These are phyloP conservation scores for Teunomyces lycoperdinae DNA, from an alignment of 805 yeast species.

Conservation along the genomic window DNA sequence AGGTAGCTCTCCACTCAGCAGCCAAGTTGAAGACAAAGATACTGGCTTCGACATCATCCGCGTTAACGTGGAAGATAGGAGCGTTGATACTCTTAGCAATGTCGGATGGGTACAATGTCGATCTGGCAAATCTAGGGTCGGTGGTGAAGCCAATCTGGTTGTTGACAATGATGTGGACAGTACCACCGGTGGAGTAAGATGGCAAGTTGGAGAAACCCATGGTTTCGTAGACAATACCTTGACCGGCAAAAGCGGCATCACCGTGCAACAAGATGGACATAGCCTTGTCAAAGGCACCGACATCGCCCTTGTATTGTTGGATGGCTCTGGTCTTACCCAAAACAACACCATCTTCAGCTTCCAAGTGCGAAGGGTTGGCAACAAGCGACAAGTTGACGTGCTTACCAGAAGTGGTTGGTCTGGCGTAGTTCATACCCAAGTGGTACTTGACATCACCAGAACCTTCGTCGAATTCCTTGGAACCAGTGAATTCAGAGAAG, in stretches of 20 bases:
- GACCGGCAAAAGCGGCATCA: slow-evolving; percentile 98
- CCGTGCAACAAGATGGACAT: slow-evolving; percentile 93
- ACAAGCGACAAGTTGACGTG: slow-evolving; percentile 92
- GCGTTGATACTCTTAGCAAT: slow-evolving; percentile 95
- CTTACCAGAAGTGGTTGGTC: slow-evolving; percentile 99
- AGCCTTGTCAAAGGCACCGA: slow-evolving; percentile 80
- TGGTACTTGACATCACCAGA: slow-evolving; percentile 99
- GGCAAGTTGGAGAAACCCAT: slow-evolving; percentile 92
- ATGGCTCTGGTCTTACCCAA: slow-evolving; percentile 97
- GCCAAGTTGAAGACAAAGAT: slow-evolving; percentile 92
- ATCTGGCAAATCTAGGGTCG: slow-evolving; percentile 95
- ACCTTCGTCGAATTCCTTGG: slow-evolving; percentile 88
- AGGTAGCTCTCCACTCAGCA: slow-evolving; percentile 97
- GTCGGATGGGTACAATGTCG: slow-evolving; percentile 97
- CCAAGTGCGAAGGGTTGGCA: slow-evolving; percentile 98
- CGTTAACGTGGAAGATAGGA: slow-evolving; percentile 98
- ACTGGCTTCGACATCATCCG: slow-evolving; percentile 94
- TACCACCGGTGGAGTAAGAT: slow-evolving; percentile 97
- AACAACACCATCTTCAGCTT: slow-evolving; percentile 98
- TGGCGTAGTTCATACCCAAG: slow-evolving; percentile 97
- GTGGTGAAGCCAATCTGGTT: slow-evolving; percentile 99
- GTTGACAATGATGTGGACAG: slow-evolving; percentile 91
- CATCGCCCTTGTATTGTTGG: slow-evolving; percentile 86
- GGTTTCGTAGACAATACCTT: slow-evolving; percentile 98
- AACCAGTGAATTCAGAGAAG: slow-evolving; percentile 93